Conservation (phyloP, 805 yeast genomes). For the Pachysolen tannophilus region DNA sequence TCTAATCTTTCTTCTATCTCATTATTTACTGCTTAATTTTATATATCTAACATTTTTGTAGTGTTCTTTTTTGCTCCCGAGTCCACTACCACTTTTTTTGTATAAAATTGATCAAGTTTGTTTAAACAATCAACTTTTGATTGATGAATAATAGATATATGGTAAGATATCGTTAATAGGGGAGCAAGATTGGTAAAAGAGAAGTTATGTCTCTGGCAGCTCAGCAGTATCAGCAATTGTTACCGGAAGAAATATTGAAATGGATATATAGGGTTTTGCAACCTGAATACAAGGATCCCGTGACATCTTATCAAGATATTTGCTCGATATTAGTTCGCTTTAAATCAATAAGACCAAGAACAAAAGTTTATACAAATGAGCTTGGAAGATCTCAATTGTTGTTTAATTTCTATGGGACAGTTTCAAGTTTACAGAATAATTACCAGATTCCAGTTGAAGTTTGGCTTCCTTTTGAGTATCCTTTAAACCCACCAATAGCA, state of each 20-base stretch:
- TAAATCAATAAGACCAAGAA: slow-evolving; percentile 55
- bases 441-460: slow-evolving; percentile 53
- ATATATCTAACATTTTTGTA: too few species aligned
- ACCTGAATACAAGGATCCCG: slow-evolving; percentile 54
- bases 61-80: too few species aligned
- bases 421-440: slow-evolving; percentile 26
- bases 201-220: too few species aligned
- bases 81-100: too few species aligned
- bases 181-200: too few species aligned
- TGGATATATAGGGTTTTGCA: slow-evolving; percentile 54
- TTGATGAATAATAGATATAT: too few species aligned
- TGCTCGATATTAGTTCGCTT: slow-evolving; percentile 43
- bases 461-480: slow-evolving; percentile 75
- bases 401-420: slow-evolving; percentile 54
- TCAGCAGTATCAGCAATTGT: too few species aligned
- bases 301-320: slow-evolving; percentile 54
- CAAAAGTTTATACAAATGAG: slow-evolving; percentile 52
- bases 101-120: too few species aligned
- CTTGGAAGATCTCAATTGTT: slow-evolving; percentile 53
- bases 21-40: too few species aligned
- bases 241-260: slow-evolving; percentile 36
- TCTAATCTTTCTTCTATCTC: too few species aligned
- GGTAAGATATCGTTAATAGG: too few species aligned
- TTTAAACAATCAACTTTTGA: too few species aligned
- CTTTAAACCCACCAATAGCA: slow-evolving; percentile 58